Evolutionary conservation across 139 green algal species (phyloP).

Genomic region (Tetraselmis chui): DNA sequence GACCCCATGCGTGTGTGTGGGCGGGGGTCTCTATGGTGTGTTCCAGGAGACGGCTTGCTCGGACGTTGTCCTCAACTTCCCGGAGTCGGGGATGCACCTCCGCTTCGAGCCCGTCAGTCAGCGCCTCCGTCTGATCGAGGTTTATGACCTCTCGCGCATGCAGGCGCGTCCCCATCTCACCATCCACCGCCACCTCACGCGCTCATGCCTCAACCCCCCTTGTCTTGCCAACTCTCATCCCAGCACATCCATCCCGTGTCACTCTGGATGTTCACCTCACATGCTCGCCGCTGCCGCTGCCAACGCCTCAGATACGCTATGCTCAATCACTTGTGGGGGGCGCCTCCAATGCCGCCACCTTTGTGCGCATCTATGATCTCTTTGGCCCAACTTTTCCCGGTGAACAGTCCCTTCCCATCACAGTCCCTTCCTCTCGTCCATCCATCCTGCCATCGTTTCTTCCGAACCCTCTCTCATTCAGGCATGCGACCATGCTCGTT

Average conservation of each 20-base stretch:
- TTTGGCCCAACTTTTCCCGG: slow-evolving; percentile 45
- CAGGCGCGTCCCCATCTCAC: slow-evolving; percentile 21
- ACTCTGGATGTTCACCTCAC: slow-evolving; percentile 2
- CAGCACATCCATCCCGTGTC: not conserved
- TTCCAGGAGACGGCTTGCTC: not conserved
- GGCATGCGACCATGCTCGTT: no score
- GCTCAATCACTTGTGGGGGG: slow-evolving; percentile 22
- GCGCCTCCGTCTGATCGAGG: slow-evolving; percentile 42
- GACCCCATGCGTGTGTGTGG: no score
- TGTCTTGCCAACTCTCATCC: no score
- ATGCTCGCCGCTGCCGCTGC: not conserved
- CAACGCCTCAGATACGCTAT: slow-evolving; percentile 20
- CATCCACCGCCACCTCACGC: not conserved
- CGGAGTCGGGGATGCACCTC: slow-evolving; percentile 44
- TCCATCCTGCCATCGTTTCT: no score
- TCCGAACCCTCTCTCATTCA: no score
- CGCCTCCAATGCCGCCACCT: slow-evolving; percentile 24
- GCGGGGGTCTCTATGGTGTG: no score
- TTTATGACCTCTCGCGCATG: slow-evolving; percentile 37
- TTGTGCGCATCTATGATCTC: slow-evolving; percentile 37
- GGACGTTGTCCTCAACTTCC: slow-evolving; percentile 42
- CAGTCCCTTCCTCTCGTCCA: not conserved
- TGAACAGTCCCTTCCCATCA: not conserved
- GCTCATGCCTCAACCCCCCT: not conserved
- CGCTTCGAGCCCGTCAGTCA: slow-evolving; percentile 39